Evolutionary conservation across 345 rosid species (phyloP).

Genomic region (Eucalyptus polyanthemos): DNA sequence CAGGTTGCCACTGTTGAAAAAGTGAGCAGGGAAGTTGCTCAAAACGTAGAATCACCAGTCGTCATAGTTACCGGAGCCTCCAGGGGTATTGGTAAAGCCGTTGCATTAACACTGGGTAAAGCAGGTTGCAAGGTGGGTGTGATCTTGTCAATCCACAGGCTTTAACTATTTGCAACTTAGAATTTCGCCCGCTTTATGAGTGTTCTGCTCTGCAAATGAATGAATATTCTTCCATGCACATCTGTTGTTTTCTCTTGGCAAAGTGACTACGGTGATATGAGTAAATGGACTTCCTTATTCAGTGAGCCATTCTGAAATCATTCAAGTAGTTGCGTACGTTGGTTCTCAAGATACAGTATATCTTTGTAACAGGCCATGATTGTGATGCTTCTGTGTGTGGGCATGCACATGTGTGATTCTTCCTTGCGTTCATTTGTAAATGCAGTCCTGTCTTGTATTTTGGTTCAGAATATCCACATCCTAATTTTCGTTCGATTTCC

Average conservation of each 20-base stretch:
- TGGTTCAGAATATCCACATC: background rate
- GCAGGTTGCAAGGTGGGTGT: constrained; percentile 55
- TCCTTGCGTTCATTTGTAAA: background rate
- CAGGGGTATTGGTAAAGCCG: constrained; percentile 91
- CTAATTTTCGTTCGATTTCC: background rate
- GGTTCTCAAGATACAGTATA: background rate
- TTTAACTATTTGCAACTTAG: background rate
- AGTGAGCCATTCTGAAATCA: background rate
- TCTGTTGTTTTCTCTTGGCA: background rate
- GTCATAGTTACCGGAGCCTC: constrained; percentile 94
- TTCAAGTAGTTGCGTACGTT: background rate
- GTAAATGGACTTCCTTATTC: background rate
- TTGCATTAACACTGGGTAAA: constrained; percentile 85
- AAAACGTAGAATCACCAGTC: constrained; percentile 59
- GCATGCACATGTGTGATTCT: background rate
- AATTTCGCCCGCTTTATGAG: background rate
- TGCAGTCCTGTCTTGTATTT: background rate
- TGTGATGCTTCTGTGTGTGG: background rate
- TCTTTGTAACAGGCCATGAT: background rate
- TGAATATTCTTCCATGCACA: background rate
- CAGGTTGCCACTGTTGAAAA: constrained; percentile 54
- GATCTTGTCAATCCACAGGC: background rate
- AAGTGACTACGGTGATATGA: background rate
- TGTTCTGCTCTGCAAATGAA: background rate
- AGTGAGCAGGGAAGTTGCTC: constrained; percentile 19